phyloP scores from a whole-genome alignment of 2,329 filamentous ascomycete genomes.

The Ceratocystis lukuohia region DNA sequence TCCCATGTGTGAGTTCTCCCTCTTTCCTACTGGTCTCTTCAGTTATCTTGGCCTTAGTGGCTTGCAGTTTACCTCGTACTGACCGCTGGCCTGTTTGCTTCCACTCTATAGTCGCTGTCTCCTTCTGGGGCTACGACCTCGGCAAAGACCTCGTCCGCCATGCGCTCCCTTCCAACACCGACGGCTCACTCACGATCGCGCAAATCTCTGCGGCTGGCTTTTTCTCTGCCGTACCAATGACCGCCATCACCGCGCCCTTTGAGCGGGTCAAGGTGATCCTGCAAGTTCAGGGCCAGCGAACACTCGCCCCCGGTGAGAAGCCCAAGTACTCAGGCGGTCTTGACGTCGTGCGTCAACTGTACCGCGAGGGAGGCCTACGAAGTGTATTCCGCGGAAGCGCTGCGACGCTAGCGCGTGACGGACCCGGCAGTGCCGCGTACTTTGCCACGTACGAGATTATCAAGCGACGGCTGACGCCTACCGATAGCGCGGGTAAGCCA shows the following conservation, averaged over 20 bases:
- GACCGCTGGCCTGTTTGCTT: background rate
- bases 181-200: constrained; percentile 62
- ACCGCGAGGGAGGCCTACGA: constrained; percentile 76
- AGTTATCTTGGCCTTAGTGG: background rate
- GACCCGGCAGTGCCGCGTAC: constrained; percentile 85
- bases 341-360: constrained; percentile 88
- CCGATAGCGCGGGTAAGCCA: constrained; percentile 61
- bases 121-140: constrained; percentile 81
- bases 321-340: constrained; percentile 76
- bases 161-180: constrained; percentile 49
- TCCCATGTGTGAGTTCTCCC: constrained; percentile 74
- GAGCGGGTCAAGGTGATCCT: constrained; percentile 98
- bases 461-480: constrained; percentile 74
- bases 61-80: background rate
- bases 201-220: constrained; percentile 89
- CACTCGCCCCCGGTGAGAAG: constrained; percentile 78
- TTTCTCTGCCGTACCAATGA: constrained; percentile 97
- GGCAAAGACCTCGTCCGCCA: constrained; percentile 75
- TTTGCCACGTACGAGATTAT: constrained; percentile 96
- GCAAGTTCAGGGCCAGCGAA: constrained; percentile 90
- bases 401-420: constrained; percentile 87
- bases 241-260: constrained; percentile 93
- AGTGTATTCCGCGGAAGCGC: constrained; percentile 83
- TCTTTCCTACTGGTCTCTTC: background rate
- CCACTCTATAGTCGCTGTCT: constrained; percentile 45